Base-by-base conservation (phyloP, 331 rosid genomes). In the Rosa hybrid region DNA sequence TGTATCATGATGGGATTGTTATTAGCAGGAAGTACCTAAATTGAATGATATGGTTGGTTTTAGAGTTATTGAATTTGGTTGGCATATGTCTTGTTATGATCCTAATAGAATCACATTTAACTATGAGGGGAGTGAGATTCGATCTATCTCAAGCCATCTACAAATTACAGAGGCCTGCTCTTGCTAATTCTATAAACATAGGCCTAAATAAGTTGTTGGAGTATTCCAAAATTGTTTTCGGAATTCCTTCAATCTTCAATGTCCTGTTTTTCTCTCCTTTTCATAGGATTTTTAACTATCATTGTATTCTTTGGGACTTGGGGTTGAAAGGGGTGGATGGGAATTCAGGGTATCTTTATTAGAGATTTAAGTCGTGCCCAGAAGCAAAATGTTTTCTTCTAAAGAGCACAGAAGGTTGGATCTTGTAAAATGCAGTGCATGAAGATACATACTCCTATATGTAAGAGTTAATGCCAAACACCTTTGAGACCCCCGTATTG, bases 21-120 rank as follows among this genome's bases (percentile, higher is more conserved):
- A 39, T 46, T 17, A 59, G 44, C 49, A 17, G 5, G 16, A 59
- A 38, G 25, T 45, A 23, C 30, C 74, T 68, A 8, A 48, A 21
- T 10, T 23, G 74, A 64, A 6, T 67, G 41, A 18, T 67, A 39
- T 67, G 72, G 17, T 67, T 53, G 16, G 38, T 49, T 49, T 64
- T 59, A 59, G 78, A 75, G 72, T 16, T 60, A n/a, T 70, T 12
- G 34, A 21, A n/a, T 70, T 70, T 70, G 5, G 12, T 70, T n/a
- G 56, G 8, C 21, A 46, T 46, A 71, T 21, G 18, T 49, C 7
- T 34, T 65, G 12, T 65, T 34, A 25, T 17, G 23, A 38, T 16
- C 21, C n/a, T 65, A 8, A 59, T 59, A 59, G 30, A 59, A 23
- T 59, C 65, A 59, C 5, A 14, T 65, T 65, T 38, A 17, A 30